Evolutionary conservation across 148 eudicot species (phyloP).

Genomic region (Gaultheria prostrata): DNA sequence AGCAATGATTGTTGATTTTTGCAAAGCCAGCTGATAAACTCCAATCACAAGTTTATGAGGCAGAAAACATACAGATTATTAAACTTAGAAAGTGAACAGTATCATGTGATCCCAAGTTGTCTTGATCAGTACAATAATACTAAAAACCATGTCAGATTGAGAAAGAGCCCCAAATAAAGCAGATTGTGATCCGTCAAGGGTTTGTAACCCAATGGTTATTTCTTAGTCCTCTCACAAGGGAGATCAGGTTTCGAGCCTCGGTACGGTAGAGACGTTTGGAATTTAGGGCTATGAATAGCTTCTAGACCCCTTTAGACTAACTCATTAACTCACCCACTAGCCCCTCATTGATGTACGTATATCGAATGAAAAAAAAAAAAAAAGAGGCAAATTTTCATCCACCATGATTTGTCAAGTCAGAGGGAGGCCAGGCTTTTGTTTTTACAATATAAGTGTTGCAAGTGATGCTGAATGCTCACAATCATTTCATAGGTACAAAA

Average conservation of each 20-base stretch:
- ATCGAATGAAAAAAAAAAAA: too few species aligned
- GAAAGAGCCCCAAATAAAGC: neutral
- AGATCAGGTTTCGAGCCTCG: too few species aligned
- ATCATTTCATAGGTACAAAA: neutral
- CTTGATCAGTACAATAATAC: constrained; percentile 1
- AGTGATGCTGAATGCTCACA: constrained; percentile 9
- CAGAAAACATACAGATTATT: neutral
- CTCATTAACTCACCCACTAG: too few species aligned
- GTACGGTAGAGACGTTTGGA: too few species aligned
- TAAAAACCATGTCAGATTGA: neutral
- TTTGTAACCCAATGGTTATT: too few species aligned
- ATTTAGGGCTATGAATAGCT: too few species aligned
- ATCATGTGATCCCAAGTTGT: constrained; percentile 16
- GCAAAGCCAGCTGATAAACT: neutral
- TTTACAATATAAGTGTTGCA: neutral
- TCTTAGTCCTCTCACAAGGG: too few species aligned
- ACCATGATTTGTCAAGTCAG: neutral
- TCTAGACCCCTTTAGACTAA: too few species aligned
- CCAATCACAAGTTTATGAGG: neutral
- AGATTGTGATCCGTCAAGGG: neutral
- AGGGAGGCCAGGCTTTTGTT: neutral
- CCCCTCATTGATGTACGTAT: too few species aligned
- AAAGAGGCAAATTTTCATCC: too few species aligned
- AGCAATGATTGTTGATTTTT: constrained; percentile 10
- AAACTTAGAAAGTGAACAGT: neutral